Conservation (phyloP, 2,329 filamentous ascomycete genomes). For the Sarocladiaceae sp. region DNA sequence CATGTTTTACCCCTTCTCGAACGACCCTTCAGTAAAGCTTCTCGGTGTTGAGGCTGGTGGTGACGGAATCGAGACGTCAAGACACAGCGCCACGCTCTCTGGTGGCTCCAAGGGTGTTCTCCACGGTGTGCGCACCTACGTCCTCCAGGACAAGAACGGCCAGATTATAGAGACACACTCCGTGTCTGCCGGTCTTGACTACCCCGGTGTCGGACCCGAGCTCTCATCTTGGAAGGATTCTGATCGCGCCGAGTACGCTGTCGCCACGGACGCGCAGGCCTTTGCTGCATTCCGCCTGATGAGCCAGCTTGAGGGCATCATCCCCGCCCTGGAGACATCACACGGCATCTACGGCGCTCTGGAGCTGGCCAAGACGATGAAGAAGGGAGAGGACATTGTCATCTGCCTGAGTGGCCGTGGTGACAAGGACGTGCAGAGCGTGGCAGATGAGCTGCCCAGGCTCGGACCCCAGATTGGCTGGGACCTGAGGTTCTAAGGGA, state of each 20-base stretch:
- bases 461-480: conserved; percentile 82
- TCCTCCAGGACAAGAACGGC: conserved; percentile 86
- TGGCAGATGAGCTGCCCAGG: conserved; percentile 86
- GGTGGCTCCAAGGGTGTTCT: conserved; percentile 87
- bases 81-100: conserved; percentile 82
- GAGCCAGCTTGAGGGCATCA: conserved; percentile 88
- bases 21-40: conserved; percentile 78
- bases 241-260: conserved; percentile 78
- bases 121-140: conserved; percentile 92
- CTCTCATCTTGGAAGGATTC: conserved; percentile 89
- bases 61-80: conserved; percentile 78
- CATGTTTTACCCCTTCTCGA: conserved; percentile 96
- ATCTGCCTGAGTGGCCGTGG: conserved; percentile 90
- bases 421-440: conserved; percentile 98
- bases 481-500: conserved; percentile 58
- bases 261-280: conserved; percentile 86
- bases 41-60: conserved; percentile 93
- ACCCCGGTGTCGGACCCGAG: conserved; percentile 93
- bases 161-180: conserved; percentile 96
- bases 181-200: conserved; percentile 92
- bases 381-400: conserved; percentile 80
- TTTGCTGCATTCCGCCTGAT: conserved; percentile 82
- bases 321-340: conserved; percentile 87
- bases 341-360: conserved; percentile 89
- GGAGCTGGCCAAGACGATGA: conserved; percentile 88